Percentiles rank a stretch among this genome's conserved stretches.
phyloP scores from a whole-genome alignment of 1,284 basidiomycete genomes.

The Rhodofomes roseus region DNA sequence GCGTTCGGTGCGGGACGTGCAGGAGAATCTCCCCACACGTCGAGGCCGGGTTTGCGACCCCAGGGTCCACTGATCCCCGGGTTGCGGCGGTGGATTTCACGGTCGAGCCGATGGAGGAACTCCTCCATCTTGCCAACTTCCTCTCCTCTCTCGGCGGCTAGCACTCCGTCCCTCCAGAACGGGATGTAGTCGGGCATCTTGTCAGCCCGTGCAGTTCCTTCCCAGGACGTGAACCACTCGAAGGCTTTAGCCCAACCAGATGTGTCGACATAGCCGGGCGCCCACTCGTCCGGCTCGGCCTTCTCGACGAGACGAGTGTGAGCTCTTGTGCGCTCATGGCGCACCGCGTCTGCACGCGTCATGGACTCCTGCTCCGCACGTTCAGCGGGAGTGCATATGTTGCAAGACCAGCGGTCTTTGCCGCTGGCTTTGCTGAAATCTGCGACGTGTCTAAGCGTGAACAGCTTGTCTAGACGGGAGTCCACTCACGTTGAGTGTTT shows the following conservation, averaged over 20 bases:
- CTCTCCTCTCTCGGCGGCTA: slow-evolving; percentile 48
- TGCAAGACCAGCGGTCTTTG: slow-evolving; percentile 13
- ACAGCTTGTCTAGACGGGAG: no score
- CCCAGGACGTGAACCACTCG: slow-evolving; percentile 34
- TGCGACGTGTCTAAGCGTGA: slow-evolving; percentile 1
- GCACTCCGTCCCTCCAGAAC: slow-evolving; percentile 52
- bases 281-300: background rate
- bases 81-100: slow-evolving; percentile 3
- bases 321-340: slow-evolving; percentile 14
- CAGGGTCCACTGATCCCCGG: background rate
- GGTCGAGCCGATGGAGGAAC: slow-evolving; percentile 42
- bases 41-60: background rate
- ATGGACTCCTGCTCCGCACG: slow-evolving; percentile 13
- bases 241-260: slow-evolving; percentile 9
- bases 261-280: background rate
- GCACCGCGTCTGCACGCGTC: slow-evolving; percentile 11
- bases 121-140: slow-evolving; percentile 44
- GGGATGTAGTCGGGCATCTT: slow-evolving; percentile 32
- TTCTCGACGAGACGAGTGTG: slow-evolving; percentile 14
- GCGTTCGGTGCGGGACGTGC: background rate
- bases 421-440: slow-evolving; percentile 15
- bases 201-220: slow-evolving; percentile 48
- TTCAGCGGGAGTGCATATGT: slow-evolving; percentile 13
- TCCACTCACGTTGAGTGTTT: background rate
- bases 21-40: slow-evolving; percentile 6